Conservation (phyloP, 2,329 filamentous ascomycete species). For the Diaporthe destruens region DNA sequence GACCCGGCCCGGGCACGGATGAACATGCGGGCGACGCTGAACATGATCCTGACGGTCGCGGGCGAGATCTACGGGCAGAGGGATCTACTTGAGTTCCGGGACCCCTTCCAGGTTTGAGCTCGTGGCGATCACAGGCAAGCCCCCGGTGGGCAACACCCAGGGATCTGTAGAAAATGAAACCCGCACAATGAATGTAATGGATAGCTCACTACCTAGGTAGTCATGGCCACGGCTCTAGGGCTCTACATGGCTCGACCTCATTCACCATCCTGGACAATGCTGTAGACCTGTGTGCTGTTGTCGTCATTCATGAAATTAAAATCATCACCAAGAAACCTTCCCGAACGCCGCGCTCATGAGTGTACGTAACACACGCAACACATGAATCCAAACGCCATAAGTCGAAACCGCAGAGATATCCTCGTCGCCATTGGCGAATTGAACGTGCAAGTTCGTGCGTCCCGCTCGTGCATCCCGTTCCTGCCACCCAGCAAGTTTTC, state of each 20-base stretch:
- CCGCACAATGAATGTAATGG: slow-evolving; percentile 3
- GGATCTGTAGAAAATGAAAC: background rate
- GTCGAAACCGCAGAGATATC: slow-evolving; percentile 2
- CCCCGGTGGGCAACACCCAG: slow-evolving; percentile 25
- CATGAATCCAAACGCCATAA: slow-evolving; percentile 26
- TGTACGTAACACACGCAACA: slow-evolving; percentile 20
- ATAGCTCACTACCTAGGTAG: slow-evolving; percentile 15
- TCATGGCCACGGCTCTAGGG: background rate
- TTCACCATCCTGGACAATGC: slow-evolving; percentile 8
- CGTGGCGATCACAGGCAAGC: slow-evolving; percentile 17
- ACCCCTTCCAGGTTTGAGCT: slow-evolving; percentile 64
- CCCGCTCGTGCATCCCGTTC: slow-evolving; percentile 52
- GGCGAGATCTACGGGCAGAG: slow-evolving; percentile 92
- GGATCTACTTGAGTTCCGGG: slow-evolving; percentile 83
- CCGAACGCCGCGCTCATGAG: slow-evolving; percentile 39
- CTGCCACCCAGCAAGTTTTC: slow-evolving; percentile 42
- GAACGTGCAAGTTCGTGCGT: slow-evolving; percentile 4
- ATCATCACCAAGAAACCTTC: background rate
- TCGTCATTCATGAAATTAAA: slow-evolving; percentile 7
- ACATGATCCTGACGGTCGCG: slow-evolving; percentile 90
- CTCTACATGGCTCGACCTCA: slow-evolving; percentile 20
- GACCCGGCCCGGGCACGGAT: slow-evolving; percentile 54
- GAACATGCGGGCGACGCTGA: slow-evolving; percentile 79
- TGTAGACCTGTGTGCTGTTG: background rate
- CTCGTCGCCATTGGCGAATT: background rate